These are phyloP conservation scores for Antarctomyces pellizariae DNA, from an alignment of 495 filamentous ascomycete genomes.

Conservation along the genomic window DNA sequence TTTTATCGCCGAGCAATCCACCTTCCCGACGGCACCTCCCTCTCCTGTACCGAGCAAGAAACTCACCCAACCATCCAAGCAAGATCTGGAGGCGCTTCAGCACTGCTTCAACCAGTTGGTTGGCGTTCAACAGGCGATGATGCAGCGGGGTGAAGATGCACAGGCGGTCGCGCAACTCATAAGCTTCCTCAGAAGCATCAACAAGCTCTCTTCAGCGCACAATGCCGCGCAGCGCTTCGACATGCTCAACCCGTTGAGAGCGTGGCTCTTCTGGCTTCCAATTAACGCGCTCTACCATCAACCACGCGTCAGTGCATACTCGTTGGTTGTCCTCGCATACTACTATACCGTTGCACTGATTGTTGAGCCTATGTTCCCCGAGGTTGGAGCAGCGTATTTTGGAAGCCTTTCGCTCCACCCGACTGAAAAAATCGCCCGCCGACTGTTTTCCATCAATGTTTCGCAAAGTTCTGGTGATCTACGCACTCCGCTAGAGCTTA, in stretches of 20 bases:
- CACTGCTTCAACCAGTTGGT: conserved; percentile 44
- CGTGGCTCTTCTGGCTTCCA: conserved; percentile 92
- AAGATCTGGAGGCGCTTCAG: conserved; percentile 44
- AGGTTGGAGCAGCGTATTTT: conserved; percentile 71
- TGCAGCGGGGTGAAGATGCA: conserved; percentile 47
- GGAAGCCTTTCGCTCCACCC: conserved; percentile 51
- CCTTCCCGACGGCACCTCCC: conserved; percentile 36
- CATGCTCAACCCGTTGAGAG: conserved; percentile 59
- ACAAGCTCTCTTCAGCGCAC: conserved; percentile 46
- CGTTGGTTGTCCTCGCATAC: conserved; percentile 65
- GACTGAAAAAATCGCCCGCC: conserved; percentile 55
- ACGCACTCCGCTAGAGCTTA: conserved; percentile 27
- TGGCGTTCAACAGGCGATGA: conserved; percentile 43
- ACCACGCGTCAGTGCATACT: conserved; percentile 31
- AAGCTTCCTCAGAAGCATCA: conserved; percentile 57
- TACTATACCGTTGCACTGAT: conserved; percentile 74
- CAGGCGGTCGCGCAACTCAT: conserved; percentile 57
- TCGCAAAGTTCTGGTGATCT: conserved; percentile 20
- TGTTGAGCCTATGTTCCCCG: conserved; percentile 77
- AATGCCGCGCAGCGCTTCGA: conserved; percentile 67
- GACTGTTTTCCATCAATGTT: conserved; percentile 25
- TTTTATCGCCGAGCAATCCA: conserved; percentile 55
- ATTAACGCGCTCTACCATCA: conserved; percentile 38
- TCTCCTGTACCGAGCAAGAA: conserved; percentile 34
- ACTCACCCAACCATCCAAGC: conserved; percentile 29